Percentiles rank a stretch among this genome's conserved stretches.
These are phyloP conservation scores for Pseudonitzschia pungens DNA, from an alignment of 108 stramenopile species.

Conservation along the genomic window DNA sequence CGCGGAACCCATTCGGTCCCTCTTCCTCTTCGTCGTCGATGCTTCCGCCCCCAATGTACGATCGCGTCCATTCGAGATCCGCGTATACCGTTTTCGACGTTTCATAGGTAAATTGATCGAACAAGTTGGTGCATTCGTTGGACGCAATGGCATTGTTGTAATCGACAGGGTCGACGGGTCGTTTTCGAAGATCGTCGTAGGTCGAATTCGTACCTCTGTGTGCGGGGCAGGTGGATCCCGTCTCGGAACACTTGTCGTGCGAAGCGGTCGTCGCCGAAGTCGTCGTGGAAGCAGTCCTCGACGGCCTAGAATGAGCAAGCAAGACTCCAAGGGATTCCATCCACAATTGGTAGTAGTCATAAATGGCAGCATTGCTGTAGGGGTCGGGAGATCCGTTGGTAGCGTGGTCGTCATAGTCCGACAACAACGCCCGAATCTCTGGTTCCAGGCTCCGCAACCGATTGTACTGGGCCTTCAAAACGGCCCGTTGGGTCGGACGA, in stretches of 20 bases:
- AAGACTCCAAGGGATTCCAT: constrained; percentile 1
- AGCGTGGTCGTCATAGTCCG: not conserved
- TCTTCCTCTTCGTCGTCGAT: constrained; percentile 1
- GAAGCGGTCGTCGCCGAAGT: not conserved
- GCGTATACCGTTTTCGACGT: not conserved
- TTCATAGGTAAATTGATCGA: constrained; percentile 2
- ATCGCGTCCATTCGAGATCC: constrained; percentile 7
- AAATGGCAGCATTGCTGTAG: not conserved
- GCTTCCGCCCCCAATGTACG: constrained; percentile 7
- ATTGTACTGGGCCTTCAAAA: not conserved
- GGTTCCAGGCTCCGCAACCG: not conserved
- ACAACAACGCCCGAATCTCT: not conserved
- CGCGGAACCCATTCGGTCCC: not conserved
- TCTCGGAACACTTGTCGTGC: not conserved
- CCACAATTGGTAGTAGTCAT: constrained; percentile 8
- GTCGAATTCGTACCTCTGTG: not conserved
- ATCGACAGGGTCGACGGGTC: not conserved
- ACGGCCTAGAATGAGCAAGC: not conserved
- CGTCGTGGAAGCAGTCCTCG: not conserved
- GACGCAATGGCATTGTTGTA: not conserved
- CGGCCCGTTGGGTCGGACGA: not conserved
- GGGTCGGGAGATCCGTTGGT: not conserved
- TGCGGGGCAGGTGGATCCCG: not conserved
- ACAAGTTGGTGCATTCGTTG: constrained; percentile 2
- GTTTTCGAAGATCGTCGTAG: not conserved